phyloP scores from a whole-genome alignment of 2,329 filamentous ascomycete species.

The Daldinia sp. region DNA sequence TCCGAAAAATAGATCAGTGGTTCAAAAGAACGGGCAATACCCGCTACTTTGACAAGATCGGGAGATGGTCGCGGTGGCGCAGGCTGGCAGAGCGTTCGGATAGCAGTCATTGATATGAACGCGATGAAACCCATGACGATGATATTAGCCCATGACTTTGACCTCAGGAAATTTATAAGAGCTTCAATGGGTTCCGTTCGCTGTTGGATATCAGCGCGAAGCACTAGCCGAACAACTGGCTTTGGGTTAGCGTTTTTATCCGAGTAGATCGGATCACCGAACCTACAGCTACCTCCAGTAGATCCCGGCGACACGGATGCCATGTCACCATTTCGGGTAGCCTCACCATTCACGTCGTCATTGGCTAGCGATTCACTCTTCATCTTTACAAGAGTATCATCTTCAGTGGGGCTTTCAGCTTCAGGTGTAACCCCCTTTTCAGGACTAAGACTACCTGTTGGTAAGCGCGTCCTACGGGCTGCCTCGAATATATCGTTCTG shows the following conservation, averaged over 20 bases:
- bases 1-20: conserved; percentile 95
- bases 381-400: conserved; percentile 52
- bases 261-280: neutral
- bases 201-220: conserved; percentile 88
- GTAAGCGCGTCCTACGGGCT: conserved; percentile 63
- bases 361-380: conserved; percentile 45
- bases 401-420: conserved; percentile 46
- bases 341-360: conserved; percentile 29
- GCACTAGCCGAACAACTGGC: conserved; percentile 84
- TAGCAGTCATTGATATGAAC: conserved; percentile 69
- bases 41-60: conserved; percentile 89
- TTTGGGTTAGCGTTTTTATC: conserved; percentile 32
- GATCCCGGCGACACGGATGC: conserved; percentile 44
- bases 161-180: conserved; percentile 71
- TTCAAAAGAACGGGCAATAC: conserved; percentile 89
- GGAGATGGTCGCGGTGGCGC: conserved; percentile 73
- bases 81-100: conserved; percentile 74
- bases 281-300: conserved; percentile 61
- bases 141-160: conserved; percentile 74
- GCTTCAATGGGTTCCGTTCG: conserved; percentile 84
- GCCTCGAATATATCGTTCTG: conserved; percentile 54
- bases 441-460: conserved; percentile 64
- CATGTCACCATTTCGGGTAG: conserved; percentile 42
- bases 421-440: conserved; percentile 62
- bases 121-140: conserved; percentile 67